A percentile compares a stretch with the other conserved stretches of the same genome.
Evolutionary conservation across 192 early-diverging fungal genomes (phyloP).

Genomic region (Linnemannia exigua): DNA sequence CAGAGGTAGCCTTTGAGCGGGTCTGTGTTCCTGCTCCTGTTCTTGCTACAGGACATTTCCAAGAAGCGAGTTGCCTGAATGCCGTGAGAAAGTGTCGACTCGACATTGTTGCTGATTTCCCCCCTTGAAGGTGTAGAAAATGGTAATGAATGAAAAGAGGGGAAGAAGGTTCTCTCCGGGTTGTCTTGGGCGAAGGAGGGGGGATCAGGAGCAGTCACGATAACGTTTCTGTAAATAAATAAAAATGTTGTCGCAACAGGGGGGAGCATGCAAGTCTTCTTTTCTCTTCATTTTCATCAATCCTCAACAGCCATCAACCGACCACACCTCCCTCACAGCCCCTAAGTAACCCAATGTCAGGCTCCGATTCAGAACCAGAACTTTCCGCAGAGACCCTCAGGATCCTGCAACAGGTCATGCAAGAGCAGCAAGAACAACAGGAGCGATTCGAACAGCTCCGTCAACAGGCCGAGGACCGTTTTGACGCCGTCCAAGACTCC

Average conservation of each 20-base stretch:
- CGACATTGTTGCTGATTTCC: background rate
- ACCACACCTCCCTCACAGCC: background rate
- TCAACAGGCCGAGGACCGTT: slow-evolving; percentile 62
- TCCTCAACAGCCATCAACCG: no score
- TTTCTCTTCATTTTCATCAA: background rate
- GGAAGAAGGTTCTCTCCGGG: background rate
- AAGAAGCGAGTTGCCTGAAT: background rate
- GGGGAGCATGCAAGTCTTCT: no score
- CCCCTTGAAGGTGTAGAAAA: background rate
- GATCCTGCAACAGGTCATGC: slow-evolving; percentile 73
- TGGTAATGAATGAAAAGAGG: background rate
- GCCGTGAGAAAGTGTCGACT: background rate
- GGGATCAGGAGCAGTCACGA: background rate
- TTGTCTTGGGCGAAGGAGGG: background rate
- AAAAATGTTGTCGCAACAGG: background rate
- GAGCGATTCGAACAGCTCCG: slow-evolving; percentile 74
- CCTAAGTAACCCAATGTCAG: background rate
- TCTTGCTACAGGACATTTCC: background rate
- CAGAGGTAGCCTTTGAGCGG: background rate
- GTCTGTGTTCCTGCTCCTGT: background rate
- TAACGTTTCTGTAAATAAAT: background rate
- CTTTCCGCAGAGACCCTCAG: slow-evolving; percentile 68
- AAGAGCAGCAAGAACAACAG: slow-evolving; percentile 75
- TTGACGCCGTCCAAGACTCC: slow-evolving; percentile 52
- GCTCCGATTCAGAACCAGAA: slow-evolving; percentile 35